A percentile compares a stretch with the other conserved stretches of the same genome.
These are phyloP conservation scores for Cercospora sp. DNA, from an alignment of 2,329 filamentous ascomycete species.

Conservation along the genomic window DNA sequence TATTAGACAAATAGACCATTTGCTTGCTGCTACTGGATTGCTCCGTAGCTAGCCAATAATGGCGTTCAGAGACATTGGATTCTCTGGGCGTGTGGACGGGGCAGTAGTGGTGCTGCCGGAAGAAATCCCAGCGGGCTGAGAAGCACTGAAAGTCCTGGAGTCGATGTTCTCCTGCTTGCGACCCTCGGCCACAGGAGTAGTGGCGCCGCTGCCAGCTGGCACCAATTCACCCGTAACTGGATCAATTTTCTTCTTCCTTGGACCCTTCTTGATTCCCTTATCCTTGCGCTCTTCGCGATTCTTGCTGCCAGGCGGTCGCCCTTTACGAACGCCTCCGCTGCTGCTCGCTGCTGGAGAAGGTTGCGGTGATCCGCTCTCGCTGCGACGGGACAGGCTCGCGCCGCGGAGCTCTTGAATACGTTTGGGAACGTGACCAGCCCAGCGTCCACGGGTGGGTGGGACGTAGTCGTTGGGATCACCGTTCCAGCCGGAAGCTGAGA, in stretches of 20 bases:
- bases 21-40: not conserved
- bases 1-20: not conserved
- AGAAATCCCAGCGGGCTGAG: not conserved
- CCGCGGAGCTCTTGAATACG: slow-evolving; percentile 51
- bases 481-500: slow-evolving; percentile 19
- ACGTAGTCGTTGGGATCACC: slow-evolving; percentile 24
- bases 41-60: slow-evolving; percentile 6
- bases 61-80: slow-evolving; percentile 17
- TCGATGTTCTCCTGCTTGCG: not conserved
- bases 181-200: not conserved
- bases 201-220: not conserved
- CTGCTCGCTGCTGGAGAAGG: slow-evolving; percentile 12
- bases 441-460: slow-evolving; percentile 34
- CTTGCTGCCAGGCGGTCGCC: slow-evolving; percentile 49
- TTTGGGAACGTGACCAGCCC: slow-evolving; percentile 39
- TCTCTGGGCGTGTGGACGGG: not conserved
- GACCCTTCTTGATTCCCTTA: slow-evolving; percentile 52
- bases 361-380: slow-evolving; percentile 23
- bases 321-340: slow-evolving; percentile 33
- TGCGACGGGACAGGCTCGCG: slow-evolving; percentile 37
- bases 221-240: not conserved
- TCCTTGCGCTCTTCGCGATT: slow-evolving; percentile 49
- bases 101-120: not conserved
- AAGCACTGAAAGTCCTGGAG: not conserved
- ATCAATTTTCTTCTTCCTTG: slow-evolving; percentile 36